phyloP scores from a whole-genome alignment of 176 grass and related monocot species.

The Aechmea fasciata region DNA sequence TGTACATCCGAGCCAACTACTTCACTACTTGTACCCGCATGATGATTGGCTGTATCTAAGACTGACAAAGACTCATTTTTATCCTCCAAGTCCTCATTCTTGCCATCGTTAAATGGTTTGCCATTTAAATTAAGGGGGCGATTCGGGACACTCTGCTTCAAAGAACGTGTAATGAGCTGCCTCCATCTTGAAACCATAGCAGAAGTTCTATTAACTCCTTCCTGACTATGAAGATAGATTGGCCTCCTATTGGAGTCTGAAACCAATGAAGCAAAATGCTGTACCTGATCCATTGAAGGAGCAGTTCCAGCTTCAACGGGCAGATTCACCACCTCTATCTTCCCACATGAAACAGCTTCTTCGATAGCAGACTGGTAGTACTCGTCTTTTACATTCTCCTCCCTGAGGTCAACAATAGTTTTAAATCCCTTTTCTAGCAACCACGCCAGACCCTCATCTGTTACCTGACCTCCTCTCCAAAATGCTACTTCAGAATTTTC shows the following conservation, averaged over 20 bases:
- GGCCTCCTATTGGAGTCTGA: constrained; percentile 44
- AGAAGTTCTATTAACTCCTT: constrained; percentile 78
- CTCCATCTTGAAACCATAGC: constrained; percentile 98
- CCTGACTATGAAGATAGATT: constrained; percentile 89
- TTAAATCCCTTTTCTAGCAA: constrained; percentile 61
- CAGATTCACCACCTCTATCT: constrained; percentile 77
- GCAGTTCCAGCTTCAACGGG: constrained; percentile 75
- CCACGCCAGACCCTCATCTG: constrained; percentile 70
- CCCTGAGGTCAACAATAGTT: constrained; percentile 84
- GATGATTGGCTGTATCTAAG: constrained; percentile 20
- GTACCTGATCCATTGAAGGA: constrained; percentile 68
- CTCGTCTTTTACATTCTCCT: constrained; percentile 61
- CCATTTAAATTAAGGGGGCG: constrained; percentile 33
- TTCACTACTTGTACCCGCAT: constrained; percentile 8
- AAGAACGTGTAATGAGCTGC: constrained; percentile 56
- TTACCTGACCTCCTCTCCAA: constrained; percentile 93
- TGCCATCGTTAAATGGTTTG: constrained; percentile 34
- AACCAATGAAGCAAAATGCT: constrained; percentile 64
- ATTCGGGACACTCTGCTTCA: constrained; percentile 33
- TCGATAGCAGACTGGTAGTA: constrained; percentile 51
- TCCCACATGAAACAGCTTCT: constrained; percentile 56
- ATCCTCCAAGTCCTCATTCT: constrained; percentile 24
- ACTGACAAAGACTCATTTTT: constrained; percentile 26
- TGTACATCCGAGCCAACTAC: constrained; percentile 27
- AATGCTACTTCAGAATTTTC: constrained; percentile 79